A percentile compares a stretch with the other conserved stretches of the same genome.
Evolutionary conservation across 2,329 filamentous ascomycete genomes (phyloP).

Genomic region (Alternaria consortialis): DNA sequence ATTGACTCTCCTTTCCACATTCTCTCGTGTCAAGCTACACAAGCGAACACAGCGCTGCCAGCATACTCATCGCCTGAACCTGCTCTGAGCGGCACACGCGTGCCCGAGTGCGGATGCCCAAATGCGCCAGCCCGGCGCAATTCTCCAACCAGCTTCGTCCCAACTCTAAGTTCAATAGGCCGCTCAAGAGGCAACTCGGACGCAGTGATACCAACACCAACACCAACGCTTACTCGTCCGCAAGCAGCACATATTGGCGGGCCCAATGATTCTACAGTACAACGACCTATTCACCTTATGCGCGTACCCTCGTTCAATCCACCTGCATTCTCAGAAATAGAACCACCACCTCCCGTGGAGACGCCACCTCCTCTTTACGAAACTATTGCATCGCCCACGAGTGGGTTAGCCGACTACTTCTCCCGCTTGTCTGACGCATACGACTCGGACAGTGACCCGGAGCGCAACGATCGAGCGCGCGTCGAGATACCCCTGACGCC

Average conservation of each 20-base stretch:
- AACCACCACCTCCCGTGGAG: conserved; percentile 74
- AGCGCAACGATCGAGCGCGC: conserved; percentile 49
- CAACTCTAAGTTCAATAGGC: conserved; percentile 67
- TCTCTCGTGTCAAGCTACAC: conserved; percentile 90
- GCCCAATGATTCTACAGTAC: conserved; percentile 56
- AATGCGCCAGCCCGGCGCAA: conserved; percentile 65
- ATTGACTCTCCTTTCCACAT: conserved; percentile 96
- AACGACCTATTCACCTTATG: conserved; percentile 83
- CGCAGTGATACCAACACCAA: conserved; percentile 26
- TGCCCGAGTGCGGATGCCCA: conserved; percentile 70
- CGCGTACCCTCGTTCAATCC: conserved; percentile 87
- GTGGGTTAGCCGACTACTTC: conserved; percentile 84
- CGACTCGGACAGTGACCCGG: conserved; percentile 67
- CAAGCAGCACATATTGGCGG: conserved; percentile 57
- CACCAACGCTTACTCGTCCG: conserved; percentile 60
- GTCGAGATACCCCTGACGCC: conserved; percentile 70
- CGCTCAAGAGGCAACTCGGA: conserved; percentile 42
- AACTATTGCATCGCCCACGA: conserved; percentile 76
- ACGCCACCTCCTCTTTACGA: conserved; percentile 90
- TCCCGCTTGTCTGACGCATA: conserved; percentile 73
- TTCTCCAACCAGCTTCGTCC: conserved; percentile 60
- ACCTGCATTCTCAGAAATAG: conserved; percentile 84
- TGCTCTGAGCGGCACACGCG: conserved; percentile 38
- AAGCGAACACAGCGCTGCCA: conserved; percentile 85
- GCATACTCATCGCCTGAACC: conserved; percentile 72